A percentile compares a stretch with the other conserved stretches of the same genome.
phyloP scores from a whole-genome alignment of 352 stramenopile genomes.

The Globisporangium lucens region DNA sequence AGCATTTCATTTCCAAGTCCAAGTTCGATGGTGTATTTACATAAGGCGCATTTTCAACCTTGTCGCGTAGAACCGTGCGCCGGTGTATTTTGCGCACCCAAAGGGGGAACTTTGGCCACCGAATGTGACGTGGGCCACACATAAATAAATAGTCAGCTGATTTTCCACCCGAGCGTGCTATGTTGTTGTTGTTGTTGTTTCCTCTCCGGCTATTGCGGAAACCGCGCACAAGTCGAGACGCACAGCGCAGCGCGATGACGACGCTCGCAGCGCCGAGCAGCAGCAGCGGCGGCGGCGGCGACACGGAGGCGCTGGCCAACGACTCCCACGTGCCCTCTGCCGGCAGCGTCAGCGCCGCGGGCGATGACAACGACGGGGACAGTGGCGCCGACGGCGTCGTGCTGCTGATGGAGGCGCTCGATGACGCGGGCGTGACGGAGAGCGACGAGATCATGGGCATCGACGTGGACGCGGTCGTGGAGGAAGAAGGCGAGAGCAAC shows the following conservation, averaged over 20 bases:
- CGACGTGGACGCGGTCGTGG: constrained; percentile 6
- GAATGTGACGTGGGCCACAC: neutral
- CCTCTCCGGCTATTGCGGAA: neutral
- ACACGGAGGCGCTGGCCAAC: neutral
- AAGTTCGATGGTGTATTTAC: neutral
- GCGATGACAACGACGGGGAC: neutral
- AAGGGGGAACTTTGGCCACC: neutral
- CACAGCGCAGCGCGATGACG: constrained; percentile 12
- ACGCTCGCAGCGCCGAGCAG: constrained; percentile 10
- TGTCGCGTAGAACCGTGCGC: neutral
- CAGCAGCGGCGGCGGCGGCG: neutral
- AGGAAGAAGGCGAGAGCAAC: constrained; percentile 10
- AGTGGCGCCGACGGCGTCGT: neutral
- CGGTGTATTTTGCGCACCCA: neutral
- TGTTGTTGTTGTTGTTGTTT: neutral
- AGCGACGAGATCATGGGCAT: neutral
- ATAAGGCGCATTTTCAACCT: neutral
- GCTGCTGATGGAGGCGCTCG: neutral
- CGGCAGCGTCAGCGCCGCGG: neutral
- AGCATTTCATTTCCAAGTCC: neutral
- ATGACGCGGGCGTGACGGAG: neutral
- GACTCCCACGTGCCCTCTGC: neutral
- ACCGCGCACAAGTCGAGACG: neutral
- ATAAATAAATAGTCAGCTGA: constrained; percentile 9
- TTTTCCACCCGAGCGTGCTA: neutral